Evolutionary conservation across 768 basidiomycete species (phyloP), one percentile per base, ranked within the genome.

Genomic region (Crepidotus variabilis): DNA sequence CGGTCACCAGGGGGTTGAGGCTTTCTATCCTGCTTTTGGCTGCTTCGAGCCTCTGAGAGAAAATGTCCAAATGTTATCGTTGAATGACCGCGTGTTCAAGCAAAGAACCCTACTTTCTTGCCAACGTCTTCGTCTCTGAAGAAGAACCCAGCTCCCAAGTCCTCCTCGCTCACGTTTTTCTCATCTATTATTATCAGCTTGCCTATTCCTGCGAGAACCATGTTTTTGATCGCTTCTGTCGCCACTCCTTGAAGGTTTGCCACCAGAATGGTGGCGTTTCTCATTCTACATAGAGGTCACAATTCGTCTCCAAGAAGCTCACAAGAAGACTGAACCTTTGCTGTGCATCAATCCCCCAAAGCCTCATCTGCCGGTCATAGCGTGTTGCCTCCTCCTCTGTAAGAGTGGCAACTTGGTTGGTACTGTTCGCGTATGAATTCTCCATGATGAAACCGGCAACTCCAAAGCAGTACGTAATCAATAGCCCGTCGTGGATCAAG

Each of bases 301-400:
- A 50, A 39, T 54, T 46, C 55, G 47, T 45, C 23, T 53, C 50
- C 48, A 51, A 54, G 47, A 58, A 58, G 51, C 48, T 34, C 24
- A 35, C 51, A 21, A 60, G 8, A 34, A 46, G 75, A 58, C 63
- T n/a, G n/a, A n/a, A 92, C 94, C 89, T 83, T 73, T 97, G 93
- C 69, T 99, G 97, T 34, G 97, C 97, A 69, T 98, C 97, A 43
- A 98, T 83, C 47, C 97, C 97, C 97, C 97, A 99, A 63, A 98
- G 74, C 28, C 96, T 85, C 76, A 98, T 97, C 71, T 98, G 95
- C 23, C 96, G 86, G 70, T 98, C 97, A 70, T 98, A 97, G 22
- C 97, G 80, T 13, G 90, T 92, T 21, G 74, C 72, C 69, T 78
- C 75, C 75, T 88, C 87, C 72, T 89, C 87, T 48, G 87, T 88